phyloP scores from a whole-genome alignment of 192 early-diverging fungal species.

The Jimgerdemannia flammicorona region DNA sequence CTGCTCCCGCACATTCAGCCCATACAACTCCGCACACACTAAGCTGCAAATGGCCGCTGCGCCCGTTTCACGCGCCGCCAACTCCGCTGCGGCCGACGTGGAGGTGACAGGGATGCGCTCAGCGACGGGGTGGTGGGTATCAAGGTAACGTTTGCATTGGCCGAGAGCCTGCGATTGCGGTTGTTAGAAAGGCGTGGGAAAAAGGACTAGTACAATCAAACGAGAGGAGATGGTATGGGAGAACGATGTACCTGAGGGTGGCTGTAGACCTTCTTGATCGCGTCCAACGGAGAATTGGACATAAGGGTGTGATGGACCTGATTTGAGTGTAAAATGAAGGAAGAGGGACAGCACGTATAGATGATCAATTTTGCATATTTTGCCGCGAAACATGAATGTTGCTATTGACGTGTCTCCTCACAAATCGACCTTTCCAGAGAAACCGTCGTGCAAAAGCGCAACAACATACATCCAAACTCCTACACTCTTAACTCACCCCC shows the following conservation, averaged over 20 bases:
- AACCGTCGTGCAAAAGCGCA: no score
- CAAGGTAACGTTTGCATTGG: slow-evolving; percentile 75
- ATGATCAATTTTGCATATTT: neutral
- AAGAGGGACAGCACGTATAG: neutral
- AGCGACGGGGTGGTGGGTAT: slow-evolving; percentile 66
- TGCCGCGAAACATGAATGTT: neutral
- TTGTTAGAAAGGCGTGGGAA: no score
- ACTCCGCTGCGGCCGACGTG: slow-evolving; percentile 85
- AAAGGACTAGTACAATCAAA: neutral
- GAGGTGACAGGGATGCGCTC: slow-evolving; percentile 73
- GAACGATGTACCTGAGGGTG: slow-evolving; percentile 45
- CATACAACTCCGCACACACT: slow-evolving; percentile 76
- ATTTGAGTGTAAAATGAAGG: neutral
- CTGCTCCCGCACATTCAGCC: slow-evolving; percentile 67
- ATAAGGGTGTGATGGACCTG: slow-evolving; percentile 80
- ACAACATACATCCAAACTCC: neutral
- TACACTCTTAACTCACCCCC: slow-evolving; percentile 25
- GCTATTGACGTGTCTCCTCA: neutral
- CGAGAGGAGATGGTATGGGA: neutral
- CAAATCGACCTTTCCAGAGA: neutral
- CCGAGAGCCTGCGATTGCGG: slow-evolving; percentile 44
- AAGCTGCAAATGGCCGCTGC: slow-evolving; percentile 80
- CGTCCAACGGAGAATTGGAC: slow-evolving; percentile 56
- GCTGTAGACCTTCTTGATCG: slow-evolving; percentile 77
- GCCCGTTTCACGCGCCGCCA: slow-evolving; percentile 70